Conservation (phyloP, 1,139 yeast genomes). For the Saccharomyces pastorianus region DNA sequence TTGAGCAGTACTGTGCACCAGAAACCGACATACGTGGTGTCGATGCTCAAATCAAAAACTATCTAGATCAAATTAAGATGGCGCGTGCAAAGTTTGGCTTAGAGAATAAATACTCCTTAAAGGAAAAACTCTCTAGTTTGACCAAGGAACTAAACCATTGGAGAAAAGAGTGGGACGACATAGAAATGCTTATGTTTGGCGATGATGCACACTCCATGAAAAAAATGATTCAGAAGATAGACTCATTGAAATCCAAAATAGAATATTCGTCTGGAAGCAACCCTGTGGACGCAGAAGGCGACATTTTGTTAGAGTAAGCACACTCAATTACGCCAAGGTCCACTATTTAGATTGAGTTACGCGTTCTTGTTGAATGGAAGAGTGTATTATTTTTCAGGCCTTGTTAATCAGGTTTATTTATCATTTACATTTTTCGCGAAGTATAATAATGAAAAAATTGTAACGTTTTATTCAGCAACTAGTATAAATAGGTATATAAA, state of each 20-base stretch:
- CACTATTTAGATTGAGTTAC: not conserved
- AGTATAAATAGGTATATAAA: too few species aligned
- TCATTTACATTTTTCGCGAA: too few species aligned
- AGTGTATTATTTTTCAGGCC: too few species aligned
- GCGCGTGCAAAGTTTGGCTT: constrained; percentile 26
- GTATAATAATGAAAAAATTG: too few species aligned
- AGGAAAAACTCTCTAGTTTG: constrained; percentile 16
- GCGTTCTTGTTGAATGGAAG: not conserved
- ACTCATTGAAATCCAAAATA: constrained; percentile 10
- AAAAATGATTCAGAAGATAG: constrained; percentile 22
- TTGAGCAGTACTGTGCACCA: constrained; percentile 17
- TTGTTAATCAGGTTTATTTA: too few species aligned
- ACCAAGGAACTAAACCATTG: constrained; percentile 26
- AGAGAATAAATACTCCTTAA: constrained; percentile 26
- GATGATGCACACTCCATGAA: constrained; percentile 26
- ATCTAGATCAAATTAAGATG: constrained; percentile 25
- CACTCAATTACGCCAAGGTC: not conserved
- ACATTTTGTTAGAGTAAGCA: not conserved
- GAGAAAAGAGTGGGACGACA: constrained; percentile 28
- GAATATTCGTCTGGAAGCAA: not conserved
- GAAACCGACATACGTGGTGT: constrained; percentile 11
- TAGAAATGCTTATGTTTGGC: constrained; percentile 29
- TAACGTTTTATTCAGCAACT: too few species aligned
- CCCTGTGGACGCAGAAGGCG: not conserved
- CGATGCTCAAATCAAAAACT: constrained; percentile 14